Evolutionary conservation across 2,329 filamentous ascomycete species (phyloP).

Genomic region (Orbilia ellipsospora): DNA sequence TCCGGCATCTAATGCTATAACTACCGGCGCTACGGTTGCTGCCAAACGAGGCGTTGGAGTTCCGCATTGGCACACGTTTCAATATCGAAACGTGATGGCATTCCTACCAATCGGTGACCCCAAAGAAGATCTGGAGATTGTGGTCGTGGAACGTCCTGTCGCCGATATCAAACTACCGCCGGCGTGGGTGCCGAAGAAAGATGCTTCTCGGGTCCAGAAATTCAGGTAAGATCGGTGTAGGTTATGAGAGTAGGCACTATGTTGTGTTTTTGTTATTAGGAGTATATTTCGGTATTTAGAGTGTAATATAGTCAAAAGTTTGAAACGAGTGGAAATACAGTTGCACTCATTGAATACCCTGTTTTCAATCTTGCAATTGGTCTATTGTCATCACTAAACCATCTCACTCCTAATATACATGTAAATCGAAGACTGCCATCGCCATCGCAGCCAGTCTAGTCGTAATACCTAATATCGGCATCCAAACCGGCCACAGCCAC

Average conservation of each 20-base stretch:
- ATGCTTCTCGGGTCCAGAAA: conserved; percentile 23
- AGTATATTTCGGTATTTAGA: conserved; percentile 33
- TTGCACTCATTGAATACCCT: neutral
- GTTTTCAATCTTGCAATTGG: neutral
- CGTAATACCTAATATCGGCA: conserved; percentile 51
- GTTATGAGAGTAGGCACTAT: conserved; percentile 6
- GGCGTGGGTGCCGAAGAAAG: conserved; percentile 48
- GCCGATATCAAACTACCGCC: conserved; percentile 84
- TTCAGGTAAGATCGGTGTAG: conserved; percentile 34
- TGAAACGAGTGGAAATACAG: conserved; percentile 6
- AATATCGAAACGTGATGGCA: conserved; percentile 93
- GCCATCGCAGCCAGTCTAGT: conserved; percentile 6
- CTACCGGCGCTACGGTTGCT: conserved; percentile 13
- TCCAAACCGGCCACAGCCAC: conserved; percentile 90
- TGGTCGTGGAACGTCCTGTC: conserved; percentile 84
- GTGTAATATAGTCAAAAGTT: conserved; percentile 52
- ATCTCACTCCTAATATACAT: conserved; percentile 30
- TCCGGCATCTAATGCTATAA: neutral
- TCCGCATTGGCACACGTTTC: conserved; percentile 82
- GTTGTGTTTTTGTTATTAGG: conserved; percentile 19
- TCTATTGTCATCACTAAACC: conserved; percentile 10
- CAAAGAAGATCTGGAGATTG: conserved; percentile 73
- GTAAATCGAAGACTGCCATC: neutral
- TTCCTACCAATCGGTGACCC: conserved; percentile 68
- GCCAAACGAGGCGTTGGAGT: conserved; percentile 59